These are phyloP conservation scores for Acanthamoeba comandoni DNA, from an alignment of 208 protist genomes.

Conservation along the genomic window DNA sequence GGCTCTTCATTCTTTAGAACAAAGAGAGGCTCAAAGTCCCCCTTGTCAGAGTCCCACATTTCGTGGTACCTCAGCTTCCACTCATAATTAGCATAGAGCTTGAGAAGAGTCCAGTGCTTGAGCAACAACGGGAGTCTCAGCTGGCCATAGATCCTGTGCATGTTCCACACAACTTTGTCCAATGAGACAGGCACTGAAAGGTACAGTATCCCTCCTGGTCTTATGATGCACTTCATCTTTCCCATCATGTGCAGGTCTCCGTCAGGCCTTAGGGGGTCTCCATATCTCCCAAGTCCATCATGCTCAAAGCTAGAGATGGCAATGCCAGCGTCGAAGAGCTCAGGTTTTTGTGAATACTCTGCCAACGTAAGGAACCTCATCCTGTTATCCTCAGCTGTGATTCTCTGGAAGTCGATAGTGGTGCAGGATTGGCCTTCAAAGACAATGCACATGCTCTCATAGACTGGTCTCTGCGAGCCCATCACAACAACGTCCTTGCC, in stretches of 20 bases:
- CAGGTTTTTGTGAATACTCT: constrained; percentile 1
- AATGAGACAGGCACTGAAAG: constrained; percentile 28
- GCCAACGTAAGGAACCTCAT: constrained; percentile 12
- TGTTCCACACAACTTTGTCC: constrained; percentile 60
- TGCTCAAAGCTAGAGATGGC: constrained; percentile 53
- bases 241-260: constrained; percentile 32
- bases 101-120: constrained; percentile 8
- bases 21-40: constrained; percentile 42
- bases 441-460: constrained; percentile 35
- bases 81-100: not conserved
- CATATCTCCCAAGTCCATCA: constrained; percentile 59
- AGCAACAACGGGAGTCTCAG: constrained; percentile 22
- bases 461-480: constrained; percentile 12
- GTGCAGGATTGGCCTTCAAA: constrained; percentile 27
- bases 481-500: constrained; percentile 20
- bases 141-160: constrained; percentile 64
- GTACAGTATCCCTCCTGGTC: constrained; percentile 27
- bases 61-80: not conserved
- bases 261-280: constrained; percentile 40
- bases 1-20: constrained; percentile 36
- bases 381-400: constrained; percentile 10
- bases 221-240: constrained; percentile 54
- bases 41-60: not conserved
- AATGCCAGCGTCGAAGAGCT: constrained; percentile 29
- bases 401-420: constrained; percentile 48